Conservation (phyloP, 2,329 filamentous ascomycete species). For the Torrubiella hemipterigena region DNA sequence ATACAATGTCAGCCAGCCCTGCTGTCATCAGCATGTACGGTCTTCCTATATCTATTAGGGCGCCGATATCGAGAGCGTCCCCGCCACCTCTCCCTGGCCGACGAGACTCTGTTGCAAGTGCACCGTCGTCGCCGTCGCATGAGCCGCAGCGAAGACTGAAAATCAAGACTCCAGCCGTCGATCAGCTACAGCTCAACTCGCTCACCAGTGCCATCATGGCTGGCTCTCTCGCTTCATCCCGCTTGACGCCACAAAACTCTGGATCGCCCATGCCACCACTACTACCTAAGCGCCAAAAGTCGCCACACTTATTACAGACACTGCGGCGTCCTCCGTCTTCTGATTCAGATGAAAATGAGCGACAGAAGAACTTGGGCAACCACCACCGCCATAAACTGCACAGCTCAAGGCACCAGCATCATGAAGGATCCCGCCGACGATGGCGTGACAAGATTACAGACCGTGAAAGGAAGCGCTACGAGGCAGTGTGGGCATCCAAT, state of each 20-base stretch:
- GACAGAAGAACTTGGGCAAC: constrained; percentile 30
- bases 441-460: constrained; percentile 68
- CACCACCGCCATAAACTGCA: constrained; percentile 40
- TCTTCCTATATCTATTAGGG: constrained; percentile 5
- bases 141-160: constrained; percentile 15
- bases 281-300: constrained; percentile 30
- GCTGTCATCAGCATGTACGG: constrained; percentile 5
- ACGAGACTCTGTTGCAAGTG: constrained; percentile 12
- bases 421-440: constrained; percentile 61
- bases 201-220: constrained; percentile 67
- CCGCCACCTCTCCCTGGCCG: constrained; percentile 9
- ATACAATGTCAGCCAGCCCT: constrained; percentile 4
- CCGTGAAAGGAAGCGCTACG: constrained; percentile 66
- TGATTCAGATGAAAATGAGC: constrained; percentile 41
- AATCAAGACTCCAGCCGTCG: constrained; percentile 15
- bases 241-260: constrained; percentile 29
- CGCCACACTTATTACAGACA: constrained; percentile 50
- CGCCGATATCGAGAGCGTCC: constrained; percentile 4
- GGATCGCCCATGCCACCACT: constrained; percentile 21
- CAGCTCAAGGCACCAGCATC: constrained; percentile 54
- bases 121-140: constrained; percentile 24
- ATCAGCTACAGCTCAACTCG: constrained; percentile 45
- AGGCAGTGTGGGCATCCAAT: constrained; percentile 77
- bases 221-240: constrained; percentile 57
- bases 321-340: constrained; percentile 43